Percentiles rank a stretch among this genome's conserved stretches.
Evolutionary conservation across 2,329 filamentous ascomycete genomes (phyloP).

Genomic region (Pezizomycotina sp.): DNA sequence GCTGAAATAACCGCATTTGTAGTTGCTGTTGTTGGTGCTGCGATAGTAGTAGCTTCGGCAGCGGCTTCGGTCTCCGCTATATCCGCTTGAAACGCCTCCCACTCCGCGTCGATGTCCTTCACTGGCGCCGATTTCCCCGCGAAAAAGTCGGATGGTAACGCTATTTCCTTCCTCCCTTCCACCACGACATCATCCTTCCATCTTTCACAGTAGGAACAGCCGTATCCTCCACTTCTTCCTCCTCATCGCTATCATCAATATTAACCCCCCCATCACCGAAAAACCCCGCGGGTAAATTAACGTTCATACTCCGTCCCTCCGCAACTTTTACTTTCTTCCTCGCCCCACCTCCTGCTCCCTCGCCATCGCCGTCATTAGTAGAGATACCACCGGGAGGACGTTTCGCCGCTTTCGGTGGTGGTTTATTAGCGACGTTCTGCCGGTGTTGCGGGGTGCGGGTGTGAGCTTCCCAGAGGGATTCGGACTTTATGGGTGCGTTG

Average conservation of each 20-base stretch:
- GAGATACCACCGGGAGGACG: conserved; percentile 24
- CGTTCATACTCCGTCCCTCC: conserved; percentile 18
- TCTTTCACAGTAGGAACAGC: conserved; percentile 13
- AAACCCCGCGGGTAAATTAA: conserved; percentile 27
- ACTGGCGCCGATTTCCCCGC: conserved; percentile 10
- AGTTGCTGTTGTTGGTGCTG: conserved; percentile 28
- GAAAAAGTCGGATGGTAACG: conserved; percentile 25
- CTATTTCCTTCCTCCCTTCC: conserved; percentile 2
- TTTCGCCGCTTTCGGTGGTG: conserved; percentile 21
- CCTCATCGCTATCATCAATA: conserved; percentile 23
- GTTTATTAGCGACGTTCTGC: conserved; percentile 30
- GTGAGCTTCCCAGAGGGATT: conserved; percentile 33
- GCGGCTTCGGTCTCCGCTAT: conserved; percentile 38
- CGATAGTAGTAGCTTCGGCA: background rate
- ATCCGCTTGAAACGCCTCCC: conserved; percentile 75
- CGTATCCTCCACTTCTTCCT: conserved; percentile 25
- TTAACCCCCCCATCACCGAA: conserved; percentile 25
- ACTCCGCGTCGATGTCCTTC: conserved; percentile 58
- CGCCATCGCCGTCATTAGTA: conserved; percentile 35
- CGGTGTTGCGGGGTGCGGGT: conserved; percentile 35
- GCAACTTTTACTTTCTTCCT: conserved; percentile 33
- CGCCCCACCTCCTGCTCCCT: conserved; percentile 35
- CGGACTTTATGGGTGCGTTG: conserved; percentile 42
- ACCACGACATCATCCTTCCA: background rate
- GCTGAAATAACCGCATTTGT: conserved; percentile 23